phyloP scores from a whole-genome alignment of 2,329 filamentous ascomycete species.

The Coniochaeta sp. region DNA sequence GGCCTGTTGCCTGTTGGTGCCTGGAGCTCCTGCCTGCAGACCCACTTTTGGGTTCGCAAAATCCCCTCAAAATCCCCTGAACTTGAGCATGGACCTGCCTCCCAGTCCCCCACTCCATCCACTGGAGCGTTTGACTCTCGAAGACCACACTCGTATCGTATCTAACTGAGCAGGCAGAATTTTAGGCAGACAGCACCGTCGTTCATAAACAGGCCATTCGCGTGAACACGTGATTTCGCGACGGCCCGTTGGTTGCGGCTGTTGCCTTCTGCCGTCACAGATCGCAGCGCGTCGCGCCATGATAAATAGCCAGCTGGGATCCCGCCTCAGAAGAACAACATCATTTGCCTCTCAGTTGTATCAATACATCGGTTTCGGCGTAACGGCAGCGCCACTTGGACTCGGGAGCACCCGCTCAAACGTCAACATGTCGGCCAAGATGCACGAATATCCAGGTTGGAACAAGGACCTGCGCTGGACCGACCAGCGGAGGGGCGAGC shows the following conservation, averaged over 20 bases:
- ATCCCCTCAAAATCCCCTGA: not conserved
- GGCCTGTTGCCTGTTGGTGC: not conserved
- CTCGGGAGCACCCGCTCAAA: not conserved
- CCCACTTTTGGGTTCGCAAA: not conserved
- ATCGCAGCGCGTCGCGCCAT: not conserved
- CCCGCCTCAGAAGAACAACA: not conserved
- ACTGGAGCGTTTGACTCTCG: not conserved
- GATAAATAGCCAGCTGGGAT: not conserved
- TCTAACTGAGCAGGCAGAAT: not conserved
- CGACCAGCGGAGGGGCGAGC: not conserved
- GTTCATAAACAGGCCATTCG: not conserved
- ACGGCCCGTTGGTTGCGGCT: not conserved
- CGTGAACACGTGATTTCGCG: not conserved
- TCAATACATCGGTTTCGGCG: not conserved
- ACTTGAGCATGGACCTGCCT: too few species aligned
- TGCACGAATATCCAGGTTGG: not conserved
- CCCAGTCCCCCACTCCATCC: not conserved
- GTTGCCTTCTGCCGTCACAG: not conserved
- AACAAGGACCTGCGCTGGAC: slow-evolving; percentile 1
- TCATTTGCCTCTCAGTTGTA: not conserved
- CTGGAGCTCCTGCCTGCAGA: not conserved
- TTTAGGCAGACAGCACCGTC: not conserved
- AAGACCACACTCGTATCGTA: not conserved
- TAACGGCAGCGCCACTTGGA: not conserved
- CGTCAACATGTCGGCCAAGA: not conserved